A percentile compares a stretch with the other conserved stretches of the same genome.
Evolutionary conservation across 1,139 yeast genomes (phyloP).

Genomic region (Barnettozyma hawaiiensis): DNA sequence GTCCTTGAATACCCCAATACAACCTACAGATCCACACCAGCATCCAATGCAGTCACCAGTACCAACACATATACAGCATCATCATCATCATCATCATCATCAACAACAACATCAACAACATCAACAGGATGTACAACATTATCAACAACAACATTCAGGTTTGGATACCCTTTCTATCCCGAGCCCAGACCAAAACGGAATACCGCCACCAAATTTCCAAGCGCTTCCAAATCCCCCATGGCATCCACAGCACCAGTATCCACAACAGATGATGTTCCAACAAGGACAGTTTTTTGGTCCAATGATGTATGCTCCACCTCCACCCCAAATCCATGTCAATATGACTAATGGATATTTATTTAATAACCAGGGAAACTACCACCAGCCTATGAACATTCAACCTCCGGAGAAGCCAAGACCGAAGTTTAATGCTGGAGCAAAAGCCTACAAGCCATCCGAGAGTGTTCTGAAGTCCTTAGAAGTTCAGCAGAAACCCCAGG

Average conservation of each 20-base stretch:
- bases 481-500: neutral
- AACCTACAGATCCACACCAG: neutral
- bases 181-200: neutral
- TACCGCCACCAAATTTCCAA: slow-evolving; percentile 1
- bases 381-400: neutral
- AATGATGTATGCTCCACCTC: neutral
- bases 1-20: slow-evolving; percentile 6
- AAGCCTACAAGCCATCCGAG: neutral
- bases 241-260: slow-evolving; percentile 2
- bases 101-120: neutral
- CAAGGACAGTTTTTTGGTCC: slow-evolving; percentile 1
- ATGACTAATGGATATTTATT: neutral
- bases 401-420: slow-evolving; percentile 1
- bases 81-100: too few species aligned
- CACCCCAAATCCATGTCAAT: slow-evolving; percentile 1
- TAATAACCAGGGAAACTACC: slow-evolving; percentile 1
- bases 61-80: slow-evolving; percentile 1
- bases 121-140: neutral
- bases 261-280: slow-evolving; percentile 1
- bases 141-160: neutral
- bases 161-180: neutral
- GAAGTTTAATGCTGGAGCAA: neutral
- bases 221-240: neutral
- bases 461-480: neutral
- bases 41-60: slow-evolving; percentile 1